Evolutionary conservation across 2,329 filamentous ascomycete genomes (phyloP), one percentile per base, ranked within the genome.

Genomic region (Ophiostoma ips): DNA sequence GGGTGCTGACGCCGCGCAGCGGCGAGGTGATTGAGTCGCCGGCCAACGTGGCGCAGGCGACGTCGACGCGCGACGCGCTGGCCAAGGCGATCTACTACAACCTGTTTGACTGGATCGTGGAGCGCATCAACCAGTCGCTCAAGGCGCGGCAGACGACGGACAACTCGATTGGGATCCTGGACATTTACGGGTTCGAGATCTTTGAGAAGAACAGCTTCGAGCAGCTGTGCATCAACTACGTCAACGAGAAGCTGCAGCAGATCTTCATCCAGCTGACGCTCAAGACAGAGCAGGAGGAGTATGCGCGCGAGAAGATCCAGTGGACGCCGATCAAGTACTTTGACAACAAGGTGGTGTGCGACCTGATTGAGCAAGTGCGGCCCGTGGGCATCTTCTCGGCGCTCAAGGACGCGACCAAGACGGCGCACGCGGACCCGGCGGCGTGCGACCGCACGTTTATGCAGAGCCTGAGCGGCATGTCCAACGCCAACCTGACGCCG

Each of bases 261-360:
- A 96, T 98, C 60, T 98, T 98, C 64, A 98, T 98, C 58, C 92
- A 98, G 66, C 72, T 98, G 59, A 98, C 92, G 0, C 68, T 98
- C 55, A 95, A 95, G 71, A 84, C 92, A 0, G 92, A 98, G 65
- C 92, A 98, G 68, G 92, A 98, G 59, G 92, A 98, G 65, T 98
- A 98, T 61, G 87, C 84, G 15, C 76, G 86, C 46, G 92, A 98
- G 66, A 83, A 96, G 71, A 98, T 98, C 62, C 82, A 94, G 63
- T 98, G 92, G 92, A 95, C 89, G 0, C 92, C 92, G 2, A 98
- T 98, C 73, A 94, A 92, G 61, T 98, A 96, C 68, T 98, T 96
- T 60, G 92, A 98, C 68, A 98, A 98, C 75, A 96, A 96, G 72
- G 83, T 98, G 45, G 92, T 98, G 51, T 98, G 92, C 64, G 92